Percentiles rank a stretch among this genome's conserved stretches.
Evolutionary conservation across 2,329 filamentous ascomycete genomes (phyloP).

Genomic region (Emmonsiellopsis sp.): DNA sequence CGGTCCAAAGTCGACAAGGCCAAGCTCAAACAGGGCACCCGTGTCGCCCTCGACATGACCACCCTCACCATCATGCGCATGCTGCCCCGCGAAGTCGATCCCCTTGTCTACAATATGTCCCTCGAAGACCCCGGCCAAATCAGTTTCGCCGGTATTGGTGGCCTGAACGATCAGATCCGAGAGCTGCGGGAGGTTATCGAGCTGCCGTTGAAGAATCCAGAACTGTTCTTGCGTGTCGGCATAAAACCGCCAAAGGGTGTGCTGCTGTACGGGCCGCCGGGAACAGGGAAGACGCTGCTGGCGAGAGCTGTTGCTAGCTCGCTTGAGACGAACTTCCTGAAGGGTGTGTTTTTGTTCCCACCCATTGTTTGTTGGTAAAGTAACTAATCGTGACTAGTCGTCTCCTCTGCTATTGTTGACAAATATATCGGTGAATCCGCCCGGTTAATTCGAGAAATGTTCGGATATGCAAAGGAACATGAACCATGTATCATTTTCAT

Average conservation of each 20-base stretch:
- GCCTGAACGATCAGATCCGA: slow-evolving; percentile 94
- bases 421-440: slow-evolving; percentile 99
- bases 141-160: slow-evolving; percentile 95
- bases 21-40: slow-evolving; percentile 96
- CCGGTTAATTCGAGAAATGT: slow-evolving; percentile 96
- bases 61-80: slow-evolving; percentile 99
- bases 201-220: slow-evolving; percentile 94
- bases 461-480: slow-evolving; percentile 98
- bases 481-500: slow-evolving; percentile 99
- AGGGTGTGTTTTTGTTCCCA: slow-evolving; percentile 50
- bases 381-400: slow-evolving; percentile 48
- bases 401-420: slow-evolving; percentile 97
- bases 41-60: slow-evolving; percentile 97
- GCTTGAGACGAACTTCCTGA: slow-evolving; percentile 95
- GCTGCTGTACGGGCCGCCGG: slow-evolving; percentile 86
- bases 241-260: slow-evolving; percentile 99
- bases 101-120: slow-evolving; percentile 99
- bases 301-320: slow-evolving; percentile 93
- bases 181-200: slow-evolving; percentile 97
- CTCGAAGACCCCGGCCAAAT: slow-evolving; percentile 95
- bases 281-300: slow-evolving; percentile 91
- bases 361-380: neutral
- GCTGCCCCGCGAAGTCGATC: slow-evolving; percentile 96
- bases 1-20: slow-evolving; percentile 95
- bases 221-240: slow-evolving; percentile 89